A percentile compares a stretch with the other conserved stretches of the same genome.
Conservation (phyloP, 176 grass and related monocot genomes). For the Zea mays region DNA sequence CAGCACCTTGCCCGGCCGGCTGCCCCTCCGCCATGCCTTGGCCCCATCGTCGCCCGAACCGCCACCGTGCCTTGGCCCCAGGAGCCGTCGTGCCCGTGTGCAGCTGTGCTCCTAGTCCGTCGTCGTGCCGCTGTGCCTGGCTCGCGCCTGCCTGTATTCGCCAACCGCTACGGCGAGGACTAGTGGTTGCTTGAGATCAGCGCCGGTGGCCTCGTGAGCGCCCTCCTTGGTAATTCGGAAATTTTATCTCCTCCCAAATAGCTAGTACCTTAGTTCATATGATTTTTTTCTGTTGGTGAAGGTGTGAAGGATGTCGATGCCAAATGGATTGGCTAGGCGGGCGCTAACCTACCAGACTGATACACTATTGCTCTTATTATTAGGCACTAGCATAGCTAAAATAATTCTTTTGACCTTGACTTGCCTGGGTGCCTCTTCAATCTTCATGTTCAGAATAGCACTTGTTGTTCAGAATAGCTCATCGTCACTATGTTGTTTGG, state of each 20-base stretch:
- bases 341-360: slow-evolving; percentile 96
- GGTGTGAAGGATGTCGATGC: slow-evolving; percentile 97
- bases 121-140: too few species aligned
- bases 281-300: slow-evolving; percentile 16
- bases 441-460: neutral
- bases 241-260: slow-evolving; percentile 33
- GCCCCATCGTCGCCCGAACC: too few species aligned
- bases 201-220: slow-evolving; percentile 90
- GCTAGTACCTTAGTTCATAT: neutral
- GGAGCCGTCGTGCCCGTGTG: too few species aligned
- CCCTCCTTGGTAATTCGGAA: slow-evolving; percentile 71
- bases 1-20: too few species aligned
- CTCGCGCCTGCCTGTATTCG: slow-evolving; percentile 88
- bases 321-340: slow-evolving; percentile 99
- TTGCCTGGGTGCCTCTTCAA: neutral
- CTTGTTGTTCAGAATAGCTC: neutral
- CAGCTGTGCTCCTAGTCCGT: too few species aligned
- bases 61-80: too few species aligned
- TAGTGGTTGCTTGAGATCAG: slow-evolving; percentile 95
- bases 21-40: too few species aligned
- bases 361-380: neutral
- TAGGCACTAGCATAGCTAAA: neutral
- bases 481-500: neutral
- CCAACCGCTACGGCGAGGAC: slow-evolving; percentile 83
- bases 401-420: neutral